Evolutionary conservation across 1,284 basidiomycete genomes (phyloP).

Genomic region (Sporisorium scitamineum): DNA sequence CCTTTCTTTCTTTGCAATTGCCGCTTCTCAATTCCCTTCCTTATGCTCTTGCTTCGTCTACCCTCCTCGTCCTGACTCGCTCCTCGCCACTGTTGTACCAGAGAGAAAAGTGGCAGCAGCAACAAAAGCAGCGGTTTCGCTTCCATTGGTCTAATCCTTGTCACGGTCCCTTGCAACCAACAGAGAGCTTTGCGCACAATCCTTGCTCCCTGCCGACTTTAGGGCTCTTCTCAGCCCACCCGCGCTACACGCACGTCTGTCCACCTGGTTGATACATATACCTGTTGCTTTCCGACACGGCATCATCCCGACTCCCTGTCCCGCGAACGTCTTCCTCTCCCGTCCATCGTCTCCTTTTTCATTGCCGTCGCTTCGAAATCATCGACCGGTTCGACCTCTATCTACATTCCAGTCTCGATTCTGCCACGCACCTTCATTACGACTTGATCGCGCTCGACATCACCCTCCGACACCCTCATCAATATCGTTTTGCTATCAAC

Average conservation of each 20-base stretch:
- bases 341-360: background rate
- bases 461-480: background rate
- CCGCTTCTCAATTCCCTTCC: background rate
- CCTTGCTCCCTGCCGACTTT: background rate
- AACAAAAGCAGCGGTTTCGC: background rate
- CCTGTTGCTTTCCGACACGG: background rate
- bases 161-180: background rate
- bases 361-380: background rate
- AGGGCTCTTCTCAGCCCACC: background rate
- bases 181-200: background rate
- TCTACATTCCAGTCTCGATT: background rate
- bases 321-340: background rate
- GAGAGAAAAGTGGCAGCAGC: no score
- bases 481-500: background rate
- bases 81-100: no score
- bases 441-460: background rate
- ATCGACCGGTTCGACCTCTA: background rate
- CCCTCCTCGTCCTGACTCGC: no score
- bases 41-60: no score
- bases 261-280: constrained; percentile 5
- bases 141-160: background rate
- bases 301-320: background rate
- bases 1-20: background rate
- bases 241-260: background rate
- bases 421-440: constrained; percentile 11